Conservation (phyloP, 768 basidiomycete species). For the Podaxis pistillaris region DNA sequence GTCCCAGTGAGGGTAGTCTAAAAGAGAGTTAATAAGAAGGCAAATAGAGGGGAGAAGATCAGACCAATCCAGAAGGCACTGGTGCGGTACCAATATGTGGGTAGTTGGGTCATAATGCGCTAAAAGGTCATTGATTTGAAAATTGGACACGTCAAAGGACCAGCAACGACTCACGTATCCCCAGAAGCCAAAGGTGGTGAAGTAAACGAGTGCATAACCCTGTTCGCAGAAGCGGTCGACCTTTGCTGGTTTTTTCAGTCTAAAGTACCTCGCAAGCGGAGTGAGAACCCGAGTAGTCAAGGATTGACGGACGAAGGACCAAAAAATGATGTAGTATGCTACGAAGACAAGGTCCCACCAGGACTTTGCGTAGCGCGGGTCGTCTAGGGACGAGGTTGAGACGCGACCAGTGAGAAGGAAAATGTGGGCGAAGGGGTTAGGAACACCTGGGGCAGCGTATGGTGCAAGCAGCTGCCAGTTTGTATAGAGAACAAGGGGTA, state of each 20-base stretch:
- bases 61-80: conserved; percentile 82
- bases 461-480: conserved; percentile 59
- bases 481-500: conserved; percentile 58
- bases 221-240: conserved; percentile 89
- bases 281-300: conserved; percentile 62
- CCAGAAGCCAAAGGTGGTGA: conserved; percentile 62
- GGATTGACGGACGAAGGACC: conserved; percentile 82
- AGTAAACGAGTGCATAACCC: conserved; percentile 84
- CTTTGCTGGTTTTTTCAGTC: conserved; percentile 66
- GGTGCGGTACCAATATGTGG: conserved; percentile 85
- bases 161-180: conserved; percentile 63
- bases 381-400: conserved; percentile 46
- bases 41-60: neutral
- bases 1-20: conserved; percentile 87
- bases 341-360: conserved; percentile 79
- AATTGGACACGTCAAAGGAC: neutral
- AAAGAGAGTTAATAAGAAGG: neutral
- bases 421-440: conserved; percentile 74
- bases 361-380: conserved; percentile 69
- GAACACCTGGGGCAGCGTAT: conserved; percentile 41
- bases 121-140: conserved; percentile 27
- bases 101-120: conserved; percentile 80
- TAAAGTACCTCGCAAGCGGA: conserved; percentile 68
- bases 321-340: conserved; percentile 81
- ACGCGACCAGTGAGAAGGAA: conserved; percentile 72